These are phyloP conservation scores for Lodderomyces theae DNA, from an alignment of 1,139 yeast species.

Conservation along the genomic window DNA sequence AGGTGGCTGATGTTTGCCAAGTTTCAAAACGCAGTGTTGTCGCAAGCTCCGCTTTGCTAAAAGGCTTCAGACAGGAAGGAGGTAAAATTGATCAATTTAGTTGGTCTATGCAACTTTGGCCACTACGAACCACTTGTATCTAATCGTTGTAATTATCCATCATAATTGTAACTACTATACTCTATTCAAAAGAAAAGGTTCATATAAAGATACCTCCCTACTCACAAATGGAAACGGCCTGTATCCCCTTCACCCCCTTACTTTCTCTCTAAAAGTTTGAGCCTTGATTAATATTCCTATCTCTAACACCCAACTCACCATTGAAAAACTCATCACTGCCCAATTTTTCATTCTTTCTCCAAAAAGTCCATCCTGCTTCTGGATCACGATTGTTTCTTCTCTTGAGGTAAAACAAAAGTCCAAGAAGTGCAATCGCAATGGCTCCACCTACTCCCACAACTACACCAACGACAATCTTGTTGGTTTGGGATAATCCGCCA, in stretches of 20 bases:
- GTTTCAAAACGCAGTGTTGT: too few relatives aligned
- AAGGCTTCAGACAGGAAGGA: too few relatives aligned
- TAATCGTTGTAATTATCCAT: too few relatives aligned
- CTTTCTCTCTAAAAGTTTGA: constrained; percentile 38
- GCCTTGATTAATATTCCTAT: constrained; percentile 46
- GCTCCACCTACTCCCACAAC: constrained; percentile 53
- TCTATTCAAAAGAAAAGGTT: too few relatives aligned
- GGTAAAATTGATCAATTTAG: too few relatives aligned
- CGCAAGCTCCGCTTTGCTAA: too few relatives aligned
- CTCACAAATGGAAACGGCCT: too few relatives aligned
- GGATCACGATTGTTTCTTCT: constrained; percentile 29
- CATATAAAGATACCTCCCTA: background rate
- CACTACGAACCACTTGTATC: too few relatives aligned
- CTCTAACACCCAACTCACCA: constrained; percentile 53
- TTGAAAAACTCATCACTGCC: constrained; percentile 57
- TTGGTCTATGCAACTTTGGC: too few relatives aligned
- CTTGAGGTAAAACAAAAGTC: constrained; percentile 35
- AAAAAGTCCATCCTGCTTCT: constrained; percentile 49
- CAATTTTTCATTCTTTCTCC: constrained; percentile 50
- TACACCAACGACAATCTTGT: constrained; percentile 48
- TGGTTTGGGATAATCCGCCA: constrained; percentile 42
- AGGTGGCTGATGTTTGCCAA: too few relatives aligned
- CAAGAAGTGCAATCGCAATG: constrained; percentile 36
- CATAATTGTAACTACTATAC: too few relatives aligned
- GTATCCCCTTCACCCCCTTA: background rate